These are phyloP conservation scores for Pachyrhizus erosus DNA, from an alignment of 306 rosid species.

Conservation along the genomic window DNA sequence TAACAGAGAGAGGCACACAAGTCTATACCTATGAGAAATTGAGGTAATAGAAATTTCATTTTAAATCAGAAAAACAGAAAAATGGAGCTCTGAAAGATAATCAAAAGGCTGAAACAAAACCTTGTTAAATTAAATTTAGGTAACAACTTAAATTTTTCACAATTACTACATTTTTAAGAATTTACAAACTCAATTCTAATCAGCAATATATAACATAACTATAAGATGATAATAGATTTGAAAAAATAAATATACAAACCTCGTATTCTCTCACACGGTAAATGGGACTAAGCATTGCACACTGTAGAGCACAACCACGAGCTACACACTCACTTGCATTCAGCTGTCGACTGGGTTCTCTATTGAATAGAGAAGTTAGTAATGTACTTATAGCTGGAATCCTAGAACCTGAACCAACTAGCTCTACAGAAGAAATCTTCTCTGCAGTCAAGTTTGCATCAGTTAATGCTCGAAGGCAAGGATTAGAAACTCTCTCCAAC, in stretches of 20 bases:
- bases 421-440: constrained; percentile 80
- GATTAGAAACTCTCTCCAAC: constrained; percentile 67
- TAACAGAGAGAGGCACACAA: background rate
- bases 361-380: constrained; percentile 66
- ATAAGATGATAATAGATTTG: constrained; percentile 25
- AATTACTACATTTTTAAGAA: constrained; percentile 19
- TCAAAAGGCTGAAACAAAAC: constrained; percentile 27
- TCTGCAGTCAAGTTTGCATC: constrained; percentile 70
- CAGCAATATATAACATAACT: constrained; percentile 17
- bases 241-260: constrained; percentile 59
- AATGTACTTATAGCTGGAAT: constrained; percentile 79
- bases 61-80: constrained; percentile 15
- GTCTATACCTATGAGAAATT: constrained; percentile 31
- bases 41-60: constrained; percentile 9
- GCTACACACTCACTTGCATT: constrained; percentile 99
- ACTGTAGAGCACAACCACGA: constrained; percentile 96
- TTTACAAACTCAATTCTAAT: constrained; percentile 25
- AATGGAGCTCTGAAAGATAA: background rate
- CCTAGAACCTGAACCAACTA: constrained; percentile 97
- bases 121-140: constrained; percentile 14
- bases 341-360: constrained; percentile 83
- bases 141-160: constrained; percentile 9
- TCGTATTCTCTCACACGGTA: constrained; percentile 90
- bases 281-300: constrained; percentile 96
- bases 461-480: constrained; percentile 75